phyloP scores from a whole-genome alignment of 2,329 filamentous ascomycete species.

The Apiospora rasikravindrae region DNA sequence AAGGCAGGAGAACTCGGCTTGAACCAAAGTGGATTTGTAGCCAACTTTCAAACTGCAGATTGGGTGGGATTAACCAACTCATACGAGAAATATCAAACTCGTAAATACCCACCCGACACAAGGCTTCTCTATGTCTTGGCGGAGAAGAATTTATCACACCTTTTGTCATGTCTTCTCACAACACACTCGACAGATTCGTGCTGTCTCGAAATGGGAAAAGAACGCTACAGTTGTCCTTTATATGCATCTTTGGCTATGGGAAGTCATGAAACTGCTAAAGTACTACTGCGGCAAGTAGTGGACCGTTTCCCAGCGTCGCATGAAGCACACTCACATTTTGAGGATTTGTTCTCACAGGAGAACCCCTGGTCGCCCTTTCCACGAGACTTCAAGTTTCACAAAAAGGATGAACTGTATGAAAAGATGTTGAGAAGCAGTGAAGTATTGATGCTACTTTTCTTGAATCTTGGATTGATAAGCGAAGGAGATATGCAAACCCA shows the following conservation, averaged over 20 bases:
- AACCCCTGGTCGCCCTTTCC: background rate
- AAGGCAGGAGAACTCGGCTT: conserved; percentile 17
- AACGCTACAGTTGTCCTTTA: background rate
- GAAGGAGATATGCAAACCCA: background rate
- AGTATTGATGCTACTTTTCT: background rate
- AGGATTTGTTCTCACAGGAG: background rate
- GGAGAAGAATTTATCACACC: background rate
- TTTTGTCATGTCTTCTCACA: background rate
- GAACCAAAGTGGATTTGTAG: conserved; percentile 23
- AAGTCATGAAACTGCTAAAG: background rate
- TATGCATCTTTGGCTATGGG: background rate
- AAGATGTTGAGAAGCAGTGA: background rate
- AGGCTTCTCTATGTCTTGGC: conserved; percentile 28
- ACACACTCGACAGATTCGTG: background rate
- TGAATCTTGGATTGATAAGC: background rate
- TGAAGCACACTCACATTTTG: background rate
- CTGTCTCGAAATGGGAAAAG: background rate
- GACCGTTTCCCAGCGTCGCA: background rate
- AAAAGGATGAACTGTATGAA: rapidly evolving
- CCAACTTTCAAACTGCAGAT: background rate
- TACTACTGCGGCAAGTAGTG: background rate
- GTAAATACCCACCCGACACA: conserved; percentile 17
- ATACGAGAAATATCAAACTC: conserved; percentile 21
- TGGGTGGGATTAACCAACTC: conserved; percentile 25
- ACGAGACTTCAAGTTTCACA: background rate